Percentiles rank a stretch among this genome's conserved stretches.
phyloP scores from a whole-genome alignment of 352 stramenopile species.

The Phytophthora macrochlamydospora region DNA sequence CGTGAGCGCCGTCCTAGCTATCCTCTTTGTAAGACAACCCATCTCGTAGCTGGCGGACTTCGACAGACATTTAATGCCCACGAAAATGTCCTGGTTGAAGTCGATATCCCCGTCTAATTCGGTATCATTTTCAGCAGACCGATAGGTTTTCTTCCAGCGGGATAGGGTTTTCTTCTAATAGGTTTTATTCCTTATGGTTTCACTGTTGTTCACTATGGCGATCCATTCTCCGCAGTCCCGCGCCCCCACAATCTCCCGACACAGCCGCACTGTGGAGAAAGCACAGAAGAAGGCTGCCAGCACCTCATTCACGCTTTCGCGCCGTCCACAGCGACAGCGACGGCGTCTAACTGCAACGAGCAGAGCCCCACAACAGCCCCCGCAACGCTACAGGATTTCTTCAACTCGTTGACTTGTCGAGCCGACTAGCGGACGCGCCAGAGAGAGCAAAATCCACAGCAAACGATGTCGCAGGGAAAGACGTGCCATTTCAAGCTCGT shows the following conservation, averaged over 20 bases:
- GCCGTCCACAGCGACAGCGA: conserved; percentile 4
- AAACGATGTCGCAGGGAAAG: conserved; percentile 83
- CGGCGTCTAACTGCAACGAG: conserved; percentile 4
- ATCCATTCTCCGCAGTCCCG: neutral
- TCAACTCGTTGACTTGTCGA: conserved; percentile 8
- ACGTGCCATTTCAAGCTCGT: conserved; percentile 99
- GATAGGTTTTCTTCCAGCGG: conserved; percentile 1
- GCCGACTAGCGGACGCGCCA: conserved; percentile 17
- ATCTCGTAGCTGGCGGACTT: too few species aligned
- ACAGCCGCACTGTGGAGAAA: conserved; percentile 21
- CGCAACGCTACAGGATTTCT: conserved; percentile 1
- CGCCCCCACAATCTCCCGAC: conserved; percentile 1
- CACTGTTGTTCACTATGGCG: too few species aligned
- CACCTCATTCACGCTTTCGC: conserved; percentile 11
- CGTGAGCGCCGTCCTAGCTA: too few species aligned
- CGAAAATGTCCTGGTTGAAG: neutral
- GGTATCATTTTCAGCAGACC: neutral
- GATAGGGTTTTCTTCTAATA: neutral
- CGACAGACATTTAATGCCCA: too few species aligned
- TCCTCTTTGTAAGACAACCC: too few species aligned
- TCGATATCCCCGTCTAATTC: neutral
- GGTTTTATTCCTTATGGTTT: too few species aligned
- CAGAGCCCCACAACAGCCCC: neutral
- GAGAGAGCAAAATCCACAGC: conserved; percentile 8
- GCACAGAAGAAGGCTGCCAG: conserved; percentile 30